These are phyloP conservation scores for Agaricales sp. DNA, from an alignment of 1,284 basidiomycete genomes.

Conservation along the genomic window DNA sequence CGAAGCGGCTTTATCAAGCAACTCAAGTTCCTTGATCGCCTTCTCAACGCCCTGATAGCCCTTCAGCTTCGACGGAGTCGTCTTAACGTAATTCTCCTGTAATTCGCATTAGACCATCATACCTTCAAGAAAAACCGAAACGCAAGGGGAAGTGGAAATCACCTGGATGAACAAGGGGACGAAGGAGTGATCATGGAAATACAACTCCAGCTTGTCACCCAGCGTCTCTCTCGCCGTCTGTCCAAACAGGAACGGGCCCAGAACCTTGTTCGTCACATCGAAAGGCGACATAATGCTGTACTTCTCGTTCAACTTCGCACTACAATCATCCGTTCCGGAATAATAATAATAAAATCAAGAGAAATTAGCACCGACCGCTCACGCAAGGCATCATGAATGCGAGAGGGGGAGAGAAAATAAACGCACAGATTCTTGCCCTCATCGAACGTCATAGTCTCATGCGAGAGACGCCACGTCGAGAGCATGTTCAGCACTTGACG, in stretches of 20 bases:
- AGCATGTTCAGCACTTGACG: constrained; percentile 97
- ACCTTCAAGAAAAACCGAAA: not conserved
- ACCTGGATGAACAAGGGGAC: constrained; percentile 94
- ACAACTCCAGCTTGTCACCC: constrained; percentile 89
- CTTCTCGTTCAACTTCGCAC: constrained; percentile 86
- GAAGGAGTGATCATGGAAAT: constrained; percentile 94
- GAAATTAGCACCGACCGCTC: constrained; percentile 5
- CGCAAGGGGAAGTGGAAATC: constrained; percentile 6
- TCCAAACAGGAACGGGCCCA: constrained; percentile 87
- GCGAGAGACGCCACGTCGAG: constrained; percentile 87
- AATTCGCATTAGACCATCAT: constrained; percentile 6
- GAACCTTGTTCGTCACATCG: constrained; percentile 76
- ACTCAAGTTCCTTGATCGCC: constrained; percentile 60
- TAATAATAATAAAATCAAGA: not conserved
- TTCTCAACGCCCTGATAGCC: constrained; percentile 55
- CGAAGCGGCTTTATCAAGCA: constrained; percentile 84
- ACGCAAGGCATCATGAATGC: not conserved
- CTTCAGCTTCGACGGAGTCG: constrained; percentile 55
- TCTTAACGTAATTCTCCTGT: constrained; percentile 89
- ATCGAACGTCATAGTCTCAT: constrained; percentile 77
- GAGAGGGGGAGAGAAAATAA: not conserved
- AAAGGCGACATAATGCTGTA: constrained; percentile 88
- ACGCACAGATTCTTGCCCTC: constrained; percentile 82
- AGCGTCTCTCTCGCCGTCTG: constrained; percentile 73
- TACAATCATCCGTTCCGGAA: constrained; percentile 20